Base-by-base conservation (phyloP, 148 eudicot species). In the Arbutus unedo region DNA sequence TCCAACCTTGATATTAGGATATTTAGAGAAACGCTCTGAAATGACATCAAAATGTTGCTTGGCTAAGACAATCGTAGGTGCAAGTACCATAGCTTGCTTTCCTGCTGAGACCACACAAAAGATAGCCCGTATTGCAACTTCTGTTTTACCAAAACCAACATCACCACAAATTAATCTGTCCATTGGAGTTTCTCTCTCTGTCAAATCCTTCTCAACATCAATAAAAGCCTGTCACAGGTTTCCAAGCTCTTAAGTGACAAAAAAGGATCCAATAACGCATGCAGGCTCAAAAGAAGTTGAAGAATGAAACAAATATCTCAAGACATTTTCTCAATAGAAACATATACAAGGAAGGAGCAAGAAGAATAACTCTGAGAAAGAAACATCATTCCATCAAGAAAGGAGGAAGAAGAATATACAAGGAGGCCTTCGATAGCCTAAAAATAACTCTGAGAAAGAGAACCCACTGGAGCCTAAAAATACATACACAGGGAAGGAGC, bases 91-190 rank as follows among this genome's bases (percentile, higher is more conserved):
- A 72, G 98, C 97, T 84, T 96, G 98, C 85, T 94, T 96, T 80
- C 98, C 98, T 74, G 94, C 88, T 80, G 97, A 91, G 87, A 96
- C 91, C 82, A 94, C 98, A 89, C 94, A 94, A 89, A 90, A 89
- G 78, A 96, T 89, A 78, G 98, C 98, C 86, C 98, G 98, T 70
- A 94, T 85, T 79, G 98, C 98, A 87, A 96, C 98, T 88, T 96
- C 98, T 76, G 98, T 96, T 90, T 96, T 96, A 78, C 98, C 98
- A 89, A 96, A 96, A 62, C 98, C 98, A 75, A 94, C 98, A 89
- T 96, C 98, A 82, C 98, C 98, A 86, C 98, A 96, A 76, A 96
- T 96, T 83, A 96, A 83, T 87, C 98, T 86, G 85, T 96, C 98
- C 98, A 96, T 96, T 64, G 98, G 98, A 87, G 97, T 93, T 85